Base-by-base conservation (phyloP, 805 yeast genomes). In the Cyberlindnera veronae region DNA sequence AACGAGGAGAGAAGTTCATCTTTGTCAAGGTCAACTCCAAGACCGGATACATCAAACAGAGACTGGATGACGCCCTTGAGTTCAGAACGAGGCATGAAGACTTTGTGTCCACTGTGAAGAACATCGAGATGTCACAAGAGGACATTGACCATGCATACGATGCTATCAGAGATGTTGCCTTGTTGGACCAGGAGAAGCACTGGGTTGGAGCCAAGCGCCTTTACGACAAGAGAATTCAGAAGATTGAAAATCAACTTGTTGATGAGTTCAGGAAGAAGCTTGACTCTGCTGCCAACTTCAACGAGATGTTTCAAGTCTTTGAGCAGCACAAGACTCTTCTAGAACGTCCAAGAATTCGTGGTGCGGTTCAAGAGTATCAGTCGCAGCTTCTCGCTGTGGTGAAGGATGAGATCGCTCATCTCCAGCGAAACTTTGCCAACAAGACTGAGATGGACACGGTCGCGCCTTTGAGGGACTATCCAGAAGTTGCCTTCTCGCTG, bases 1-100 rank as follows among this genome's bases (percentile, higher is more conserved):
- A 80, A 51, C 64, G 93, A 31, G 77, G 79, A 8, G 91, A 84
- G 39, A 79, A 78, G 44, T 82, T 83, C 54, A 71, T 82, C 12
- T 73, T 81, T 17, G 75, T 87, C 16, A 76, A 79, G 42, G 67
- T 88, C 9, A 66, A 65, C n/a, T 70, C 78, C 8, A 63, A 71
- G 3, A 57, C 74, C 1, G 51, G 48, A 1, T 55, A 46, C 13
- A 39, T 77, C 19, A 68, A 64, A 42, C 72, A 71, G 1, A 62
- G 79, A 22, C 37, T 82, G 1, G 64, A 60, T 1, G 65, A 67
- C 23, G 47, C 82, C 2, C 53, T 52, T 4, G 50, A 53, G 1
- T 73, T 87, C 49, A 67, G 90, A 45, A 41, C 50, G 0, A 66
- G 69, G 11, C 91, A 87, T 49, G 64, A 74, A 23, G 70, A 74